A percentile compares a stretch with the other conserved stretches of the same genome.
These are phyloP conservation scores for Venturia nashicola DNA, from an alignment of 2,329 filamentous ascomycete genomes.

Conservation along the genomic window DNA sequence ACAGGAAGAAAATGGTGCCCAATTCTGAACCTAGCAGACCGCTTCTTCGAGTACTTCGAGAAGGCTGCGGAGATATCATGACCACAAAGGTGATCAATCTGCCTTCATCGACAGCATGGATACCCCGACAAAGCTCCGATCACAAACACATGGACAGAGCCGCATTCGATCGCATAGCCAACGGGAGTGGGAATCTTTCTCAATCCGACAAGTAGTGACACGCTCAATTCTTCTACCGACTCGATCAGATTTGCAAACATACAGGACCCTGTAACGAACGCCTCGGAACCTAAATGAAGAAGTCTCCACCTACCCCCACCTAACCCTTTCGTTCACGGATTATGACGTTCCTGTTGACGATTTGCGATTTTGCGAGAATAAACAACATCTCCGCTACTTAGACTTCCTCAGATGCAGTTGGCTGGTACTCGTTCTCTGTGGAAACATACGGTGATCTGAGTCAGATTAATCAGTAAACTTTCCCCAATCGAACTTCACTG, in stretches of 20 bases:
- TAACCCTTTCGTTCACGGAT: not conserved
- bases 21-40: not conserved
- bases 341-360: not conserved
- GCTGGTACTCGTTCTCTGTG: not conserved
- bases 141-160: not conserved
- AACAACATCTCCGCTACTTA: not conserved
- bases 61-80: not conserved
- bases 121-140: not conserved
- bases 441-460: slow-evolving; percentile 1
- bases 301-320: not conserved
- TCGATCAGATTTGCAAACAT: not conserved
- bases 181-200: not conserved
- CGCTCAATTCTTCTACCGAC: not conserved
- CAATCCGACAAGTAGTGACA: not conserved
- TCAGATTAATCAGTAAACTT: not conserved
- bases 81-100: not conserved
- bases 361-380: not conserved
- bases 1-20: not conserved
- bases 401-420: not conserved
- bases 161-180: not conserved
- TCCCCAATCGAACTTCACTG: not conserved
- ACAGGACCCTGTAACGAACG: not conserved
- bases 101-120: not conserved
- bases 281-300: not conserved
- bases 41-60: not conserved